A percentile compares a stretch with the other conserved stretches of the same genome.
Conservation (phyloP, 805 yeast species). For the Saccharomycopsis babjevae region DNA sequence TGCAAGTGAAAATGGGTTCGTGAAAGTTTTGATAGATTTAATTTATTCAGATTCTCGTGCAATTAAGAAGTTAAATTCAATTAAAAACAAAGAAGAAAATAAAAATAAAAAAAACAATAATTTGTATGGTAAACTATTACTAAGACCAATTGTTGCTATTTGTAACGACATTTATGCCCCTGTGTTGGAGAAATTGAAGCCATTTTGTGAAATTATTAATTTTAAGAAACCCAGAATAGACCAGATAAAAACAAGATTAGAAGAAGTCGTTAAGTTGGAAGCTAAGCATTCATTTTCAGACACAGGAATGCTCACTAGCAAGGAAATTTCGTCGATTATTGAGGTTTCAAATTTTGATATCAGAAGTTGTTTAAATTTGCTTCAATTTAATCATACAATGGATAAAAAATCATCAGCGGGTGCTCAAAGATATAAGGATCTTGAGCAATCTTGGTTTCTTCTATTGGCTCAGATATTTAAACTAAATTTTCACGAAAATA, state of each 20-base stretch:
- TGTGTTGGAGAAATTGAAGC: conserved; percentile 64
- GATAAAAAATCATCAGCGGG: conserved; percentile 9
- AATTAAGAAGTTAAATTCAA: conserved; percentile 25
- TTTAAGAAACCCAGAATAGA: conserved; percentile 49
- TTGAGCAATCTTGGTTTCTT: conserved; percentile 48
- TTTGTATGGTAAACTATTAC: conserved; percentile 34
- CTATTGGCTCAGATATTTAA: conserved; percentile 53
- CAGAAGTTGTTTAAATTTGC: conserved; percentile 70
- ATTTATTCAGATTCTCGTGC: conserved; percentile 49
- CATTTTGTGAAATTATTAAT: conserved; percentile 58
- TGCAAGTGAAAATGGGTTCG: conserved; percentile 54
- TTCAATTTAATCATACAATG: conserved; percentile 49
- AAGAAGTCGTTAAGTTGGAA: conserved; percentile 47
- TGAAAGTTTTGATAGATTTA: conserved; percentile 48
- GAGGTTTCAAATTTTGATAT: conserved; percentile 72
- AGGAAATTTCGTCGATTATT: conserved; percentile 53
- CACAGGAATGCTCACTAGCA: conserved; percentile 35
- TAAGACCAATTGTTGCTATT: conserved; percentile 82
- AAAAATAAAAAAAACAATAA: conserved; percentile 22
- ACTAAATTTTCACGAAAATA: conserved; percentile 34
- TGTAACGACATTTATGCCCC: conserved; percentile 81
- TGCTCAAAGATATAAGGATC: conserved; percentile 44
- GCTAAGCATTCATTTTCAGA: neutral
- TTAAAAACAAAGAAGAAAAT: conserved; percentile 18
- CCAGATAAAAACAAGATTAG: conserved; percentile 37